Base-by-base conservation (phyloP, 495 filamentous ascomycete species). In the Cryomyces minteri region DNA sequence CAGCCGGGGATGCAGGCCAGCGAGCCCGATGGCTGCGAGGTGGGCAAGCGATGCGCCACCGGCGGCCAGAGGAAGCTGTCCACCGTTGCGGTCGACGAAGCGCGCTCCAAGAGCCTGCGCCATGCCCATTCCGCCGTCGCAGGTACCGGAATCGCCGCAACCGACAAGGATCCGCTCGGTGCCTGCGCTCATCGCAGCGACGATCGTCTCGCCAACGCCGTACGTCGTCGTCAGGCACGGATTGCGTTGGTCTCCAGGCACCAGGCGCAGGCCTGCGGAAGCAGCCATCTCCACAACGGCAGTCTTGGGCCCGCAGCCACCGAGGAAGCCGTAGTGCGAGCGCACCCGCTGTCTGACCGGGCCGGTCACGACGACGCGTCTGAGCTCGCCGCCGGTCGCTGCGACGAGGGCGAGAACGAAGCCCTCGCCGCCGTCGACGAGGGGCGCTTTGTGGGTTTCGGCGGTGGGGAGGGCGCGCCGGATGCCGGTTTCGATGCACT, bases 221-320 rank as follows among this genome's bases (percentile, higher is more conserved):
- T 47, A 51, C 2, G 48, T 51, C 5, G 48, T 51, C 9, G 48
- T 51, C 1, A 41, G 30, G 31, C 29, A 32, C 9, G 48, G 48
- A 18, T 51, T 31, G 4, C 48, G 43, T 25, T 10, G 8, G 32
- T 41, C 30, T 5, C 30, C 3, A 11, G 48, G 48, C 9, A 51
- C 48, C 4, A 51, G 31, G 0, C 44, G 25, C 12, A 51, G 31
- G 6, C 48, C 48, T 6, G 48, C 48, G 25, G 48, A 43, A 4
- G 48, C 48, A 10, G 48, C 48, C 48, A 51, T 51, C 10, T 51
- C 48, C 4, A 51, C 9, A 12, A 51, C 48, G 0, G 43, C 44
- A 31, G 44, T 47, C 30, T 41, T 47, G 10, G 9, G 34, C 8
- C 34, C 34, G 34, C 37, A 12, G n/a, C 29, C 31, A 1, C 41